A percentile compares a stretch with the other conserved stretches of the same genome.
Conservation (phyloP, 768 basidiomycete species). For the Tylopilus balloui region DNA sequence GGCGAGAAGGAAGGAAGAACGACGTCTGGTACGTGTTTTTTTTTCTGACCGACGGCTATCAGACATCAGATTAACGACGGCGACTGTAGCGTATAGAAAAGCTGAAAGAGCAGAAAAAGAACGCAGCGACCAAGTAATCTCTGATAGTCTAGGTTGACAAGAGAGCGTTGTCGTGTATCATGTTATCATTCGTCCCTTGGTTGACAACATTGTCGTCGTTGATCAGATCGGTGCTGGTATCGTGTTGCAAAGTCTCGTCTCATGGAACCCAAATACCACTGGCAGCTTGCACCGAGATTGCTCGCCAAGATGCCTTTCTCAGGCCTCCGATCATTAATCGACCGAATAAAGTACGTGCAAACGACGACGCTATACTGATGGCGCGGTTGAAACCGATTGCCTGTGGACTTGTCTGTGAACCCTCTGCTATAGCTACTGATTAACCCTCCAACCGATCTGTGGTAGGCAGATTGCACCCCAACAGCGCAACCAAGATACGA, state of each 20-base stretch:
- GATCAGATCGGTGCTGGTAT: too few species aligned
- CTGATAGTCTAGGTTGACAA: too few species aligned
- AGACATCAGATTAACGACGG: not conserved
- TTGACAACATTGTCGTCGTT: too few species aligned
- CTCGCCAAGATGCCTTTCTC: not conserved
- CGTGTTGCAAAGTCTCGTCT: too few species aligned
- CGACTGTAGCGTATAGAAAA: conserved; percentile 61
- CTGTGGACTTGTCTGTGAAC: conserved; percentile 11
- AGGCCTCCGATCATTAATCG: not conserved
- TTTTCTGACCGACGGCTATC: not conserved
- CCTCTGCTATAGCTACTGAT: not conserved
- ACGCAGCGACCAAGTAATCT: conserved; percentile 17
- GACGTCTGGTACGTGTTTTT: conserved; percentile 63
- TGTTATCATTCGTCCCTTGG: too few species aligned
- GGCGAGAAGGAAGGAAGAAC: conserved; percentile 85
- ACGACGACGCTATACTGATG: not conserved
- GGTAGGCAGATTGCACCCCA: not conserved
- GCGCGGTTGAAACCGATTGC: conserved; percentile 2
- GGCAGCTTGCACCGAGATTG: too few species aligned
- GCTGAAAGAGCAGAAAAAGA: conserved; percentile 78
- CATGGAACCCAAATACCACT: too few species aligned
- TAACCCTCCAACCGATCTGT: not conserved
- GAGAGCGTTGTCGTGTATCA: too few species aligned
- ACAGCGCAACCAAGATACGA: not conserved
- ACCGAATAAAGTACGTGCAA: not conserved